Evolutionary conservation across 73 alveolate species (phyloP).

Genomic region (Durusdinium trenchii): DNA sequence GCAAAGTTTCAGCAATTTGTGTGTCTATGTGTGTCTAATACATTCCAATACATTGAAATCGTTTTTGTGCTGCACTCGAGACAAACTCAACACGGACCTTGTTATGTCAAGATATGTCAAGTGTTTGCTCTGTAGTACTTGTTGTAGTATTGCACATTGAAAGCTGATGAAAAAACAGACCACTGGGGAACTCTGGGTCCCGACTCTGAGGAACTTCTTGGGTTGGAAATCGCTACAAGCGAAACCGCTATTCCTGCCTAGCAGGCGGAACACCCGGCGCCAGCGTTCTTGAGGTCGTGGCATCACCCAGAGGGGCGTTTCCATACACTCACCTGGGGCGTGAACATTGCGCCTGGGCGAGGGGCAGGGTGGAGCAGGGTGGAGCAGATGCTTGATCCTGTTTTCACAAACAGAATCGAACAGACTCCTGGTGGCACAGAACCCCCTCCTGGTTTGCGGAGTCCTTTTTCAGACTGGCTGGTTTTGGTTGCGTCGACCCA

Average conservation of each 20-base stretch:
- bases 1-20: no score
- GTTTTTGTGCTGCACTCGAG: no score
- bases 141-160: no score
- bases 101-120: no score
- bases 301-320: slow-evolving; percentile 56
- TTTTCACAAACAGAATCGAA: neutral
- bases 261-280: no score
- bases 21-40: no score
- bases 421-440: neutral
- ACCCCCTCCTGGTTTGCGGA: neutral
- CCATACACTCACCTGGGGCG: slow-evolving; percentile 31
- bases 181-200: neutral
- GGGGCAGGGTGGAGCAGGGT: neutral
- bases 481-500: neutral
- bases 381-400: neutral
- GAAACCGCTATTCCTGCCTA: neutral
- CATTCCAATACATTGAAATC: no score
- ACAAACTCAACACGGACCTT: no score
- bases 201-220: neutral
- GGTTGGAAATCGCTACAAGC: neutral
- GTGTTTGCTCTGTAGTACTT: no score
- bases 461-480: neutral
- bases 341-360: neutral
- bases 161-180: neutral
- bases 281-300: slow-evolving; percentile 40